These are phyloP conservation scores for Tricholoma bakamatsutake DNA, from an alignment of 768 basidiomycete species.

Conservation along the genomic window DNA sequence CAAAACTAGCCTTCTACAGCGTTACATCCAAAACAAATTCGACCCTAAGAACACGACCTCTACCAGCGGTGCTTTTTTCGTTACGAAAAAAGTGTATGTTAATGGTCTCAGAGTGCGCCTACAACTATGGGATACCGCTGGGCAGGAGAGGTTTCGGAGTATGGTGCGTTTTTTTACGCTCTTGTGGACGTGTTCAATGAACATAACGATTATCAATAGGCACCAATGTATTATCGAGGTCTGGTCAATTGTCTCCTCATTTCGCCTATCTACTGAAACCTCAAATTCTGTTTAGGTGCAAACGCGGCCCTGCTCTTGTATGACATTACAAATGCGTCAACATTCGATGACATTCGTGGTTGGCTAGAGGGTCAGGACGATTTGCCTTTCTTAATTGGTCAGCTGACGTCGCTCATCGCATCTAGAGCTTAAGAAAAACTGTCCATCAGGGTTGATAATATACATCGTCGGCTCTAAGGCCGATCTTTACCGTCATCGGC, in stretches of 20 bases:
- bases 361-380: slow-evolving; percentile 76
- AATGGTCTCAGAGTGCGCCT: slow-evolving; percentile 82
- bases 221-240: slow-evolving; percentile 93
- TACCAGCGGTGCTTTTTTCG: slow-evolving; percentile 90
- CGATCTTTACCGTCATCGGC: slow-evolving; percentile 64
- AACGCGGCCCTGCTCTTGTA: slow-evolving; percentile 92
- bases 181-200: slow-evolving; percentile 8
- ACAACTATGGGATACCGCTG: slow-evolving; percentile 91
- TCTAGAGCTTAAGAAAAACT: slow-evolving; percentile 86
- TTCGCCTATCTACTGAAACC: slow-evolving; percentile 4
- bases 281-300: slow-evolving; percentile 48
- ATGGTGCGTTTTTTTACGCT: slow-evolving; percentile 51
- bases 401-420: slow-evolving; percentile 13
- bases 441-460: slow-evolving; percentile 82
- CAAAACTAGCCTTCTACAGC: slow-evolving; percentile 85
- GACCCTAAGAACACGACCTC: slow-evolving; percentile 84
- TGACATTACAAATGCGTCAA: slow-evolving; percentile 86
- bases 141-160: slow-evolving; percentile 88
- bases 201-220: slow-evolving; percentile 39
- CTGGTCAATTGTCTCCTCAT: slow-evolving; percentile 14
- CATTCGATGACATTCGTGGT: slow-evolving; percentile 85
- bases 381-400: slow-evolving; percentile 11
- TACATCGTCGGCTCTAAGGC: slow-evolving; percentile 95
- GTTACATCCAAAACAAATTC: slow-evolving; percentile 89
- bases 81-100: slow-evolving; percentile 86